Evolutionary conservation across 176 grass and related monocot species (phyloP), one percentile per base, ranked within the genome.

Genomic region (Oryza glumipatula): DNA sequence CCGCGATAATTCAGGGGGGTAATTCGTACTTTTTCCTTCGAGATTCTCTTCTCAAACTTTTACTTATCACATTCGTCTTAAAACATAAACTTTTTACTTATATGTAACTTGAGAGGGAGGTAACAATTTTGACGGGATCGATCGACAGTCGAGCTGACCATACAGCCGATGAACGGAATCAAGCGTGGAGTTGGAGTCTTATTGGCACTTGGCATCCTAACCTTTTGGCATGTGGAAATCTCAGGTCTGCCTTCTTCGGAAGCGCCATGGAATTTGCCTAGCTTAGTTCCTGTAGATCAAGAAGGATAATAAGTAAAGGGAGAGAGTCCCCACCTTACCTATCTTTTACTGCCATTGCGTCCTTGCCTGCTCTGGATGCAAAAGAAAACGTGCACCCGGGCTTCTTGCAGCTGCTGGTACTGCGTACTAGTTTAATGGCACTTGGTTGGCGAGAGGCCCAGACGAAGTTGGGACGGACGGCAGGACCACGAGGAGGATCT

Each of bases 401-500:
- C 35, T 24, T 11, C 32, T 46, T 10, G 51, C 11, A 44, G 23
- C 56, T 8, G 9, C 8, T 22, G 28, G 48, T 41, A 38, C 30
- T 39, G 47, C 67, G 19, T 61, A 60, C 22, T n/a, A 24, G 7
- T 60, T 47, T 41, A 47, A 39, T 70, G 13, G 48, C 14, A 43
- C 33, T 32, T 69, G 78, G 71, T 60, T 77, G 85, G 85, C 85
- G 52, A 35, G 76, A 72, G 39, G 51, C 17, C 74, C 51, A 36
- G n/a, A 6, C 12, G 66, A 15, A 54, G 67, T 60, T 33, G 39
- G 51, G 70, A 65, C 58, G 51, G 81, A 65, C 58, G 35, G 70
- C 26, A 48, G 83, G 78, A 77, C 86, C 86, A 88, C 66, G 44
- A n/a, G n/a, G 45, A 86, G 46, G 78, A 87, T 82, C 78, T 68